A percentile compares a stretch with the other conserved stretches of the same genome.
phyloP scores from a whole-genome alignment of 352 stramenopile genomes.

The Globisporangium nunn region DNA sequence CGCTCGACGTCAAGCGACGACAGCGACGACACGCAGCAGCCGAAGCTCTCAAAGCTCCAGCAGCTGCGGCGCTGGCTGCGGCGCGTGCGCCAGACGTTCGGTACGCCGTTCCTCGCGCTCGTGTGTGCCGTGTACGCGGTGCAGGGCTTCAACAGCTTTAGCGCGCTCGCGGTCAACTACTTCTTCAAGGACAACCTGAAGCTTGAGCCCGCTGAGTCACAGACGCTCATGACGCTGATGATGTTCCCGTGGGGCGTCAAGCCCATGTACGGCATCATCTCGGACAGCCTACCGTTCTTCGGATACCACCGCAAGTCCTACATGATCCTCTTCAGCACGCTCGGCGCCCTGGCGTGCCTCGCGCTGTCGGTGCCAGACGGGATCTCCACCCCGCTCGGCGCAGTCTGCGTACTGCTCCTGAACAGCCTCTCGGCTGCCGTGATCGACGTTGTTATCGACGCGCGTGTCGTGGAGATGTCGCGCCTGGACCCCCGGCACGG shows the following conservation, averaged over 20 bases:
- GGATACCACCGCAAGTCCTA: constrained; percentile 94
- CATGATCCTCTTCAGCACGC: constrained; percentile 85
- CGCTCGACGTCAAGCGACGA: constrained; percentile 10
- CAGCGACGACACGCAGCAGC: constrained; percentile 7
- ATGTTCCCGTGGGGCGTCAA: constrained; percentile 95
- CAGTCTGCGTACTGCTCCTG: constrained; percentile 62
- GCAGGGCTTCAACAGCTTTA: constrained; percentile 92
- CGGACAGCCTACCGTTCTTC: constrained; percentile 91
- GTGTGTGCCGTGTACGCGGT: constrained; percentile 90
- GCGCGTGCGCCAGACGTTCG: constrained; percentile 56
- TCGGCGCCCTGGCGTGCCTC: constrained; percentile 54
- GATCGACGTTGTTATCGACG: constrained; percentile 96
- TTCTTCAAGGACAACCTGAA: constrained; percentile 96
- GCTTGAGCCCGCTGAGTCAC: constrained; percentile 89
- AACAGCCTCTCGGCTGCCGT: constrained; percentile 88
- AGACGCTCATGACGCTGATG: constrained; percentile 91
- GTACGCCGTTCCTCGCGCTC: constrained; percentile 59
- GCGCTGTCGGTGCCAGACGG: constrained; percentile 42
- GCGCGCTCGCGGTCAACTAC: constrained; percentile 90
- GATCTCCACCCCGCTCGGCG: constrained; percentile 46
- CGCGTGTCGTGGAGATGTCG: constrained; percentile 93
- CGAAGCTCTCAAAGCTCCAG: constrained; percentile 19
- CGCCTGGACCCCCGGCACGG: constrained; percentile 77
- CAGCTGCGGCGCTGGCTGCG: constrained; percentile 44
- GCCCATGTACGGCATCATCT: constrained; percentile 95